Percentiles rank a stretch among this genome's conserved stretches.
These are phyloP conservation scores for Baeospora myosura DNA, from an alignment of 1,284 basidiomycete genomes.

Conservation along the genomic window DNA sequence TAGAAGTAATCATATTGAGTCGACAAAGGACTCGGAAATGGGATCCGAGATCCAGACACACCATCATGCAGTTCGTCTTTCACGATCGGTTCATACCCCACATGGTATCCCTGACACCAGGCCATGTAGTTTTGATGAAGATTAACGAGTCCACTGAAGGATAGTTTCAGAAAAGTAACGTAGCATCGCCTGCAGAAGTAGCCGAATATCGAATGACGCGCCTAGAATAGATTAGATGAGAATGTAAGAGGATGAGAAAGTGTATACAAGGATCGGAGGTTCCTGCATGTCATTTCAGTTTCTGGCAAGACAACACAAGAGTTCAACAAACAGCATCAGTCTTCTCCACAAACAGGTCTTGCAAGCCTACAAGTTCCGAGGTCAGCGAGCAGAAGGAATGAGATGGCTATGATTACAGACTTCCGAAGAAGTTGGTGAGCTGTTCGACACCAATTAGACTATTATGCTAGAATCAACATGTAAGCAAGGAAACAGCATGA, in stretches of 20 bases:
- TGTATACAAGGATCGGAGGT: constrained; percentile 30
- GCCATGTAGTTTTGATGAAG: constrained; percentile 56
- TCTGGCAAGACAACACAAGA: constrained; percentile 2
- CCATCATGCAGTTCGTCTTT: constrained; percentile 54
- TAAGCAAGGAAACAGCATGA: constrained; percentile 2
- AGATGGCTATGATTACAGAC: constrained; percentile 27
- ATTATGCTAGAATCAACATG: constrained; percentile 27
- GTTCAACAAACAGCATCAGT: constrained; percentile 26
- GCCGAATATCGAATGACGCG: constrained; percentile 70
- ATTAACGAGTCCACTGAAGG: constrained; percentile 56
- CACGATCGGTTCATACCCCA: constrained; percentile 41
- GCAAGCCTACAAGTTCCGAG: constrained; percentile 29
- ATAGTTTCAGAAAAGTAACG: constrained; percentile 66
- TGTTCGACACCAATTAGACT: constrained; percentile 48
- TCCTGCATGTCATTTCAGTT: constrained; percentile 21
- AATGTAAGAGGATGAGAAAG: not conserved
- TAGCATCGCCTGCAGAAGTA: constrained; percentile 71
- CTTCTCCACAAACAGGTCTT: constrained; percentile 49
- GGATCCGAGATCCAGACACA: constrained; percentile 18
- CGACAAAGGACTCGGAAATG: constrained; percentile 3
- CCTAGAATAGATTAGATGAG: constrained; percentile 25
- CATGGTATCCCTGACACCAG: constrained; percentile 49
- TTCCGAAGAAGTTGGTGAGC: constrained; percentile 56
- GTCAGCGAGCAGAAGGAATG: constrained; percentile 6
- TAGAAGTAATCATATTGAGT: constrained; percentile 3